Conservation (phyloP, 2,329 filamentous ascomycete genomes). For the Apiospora hydei region DNA sequence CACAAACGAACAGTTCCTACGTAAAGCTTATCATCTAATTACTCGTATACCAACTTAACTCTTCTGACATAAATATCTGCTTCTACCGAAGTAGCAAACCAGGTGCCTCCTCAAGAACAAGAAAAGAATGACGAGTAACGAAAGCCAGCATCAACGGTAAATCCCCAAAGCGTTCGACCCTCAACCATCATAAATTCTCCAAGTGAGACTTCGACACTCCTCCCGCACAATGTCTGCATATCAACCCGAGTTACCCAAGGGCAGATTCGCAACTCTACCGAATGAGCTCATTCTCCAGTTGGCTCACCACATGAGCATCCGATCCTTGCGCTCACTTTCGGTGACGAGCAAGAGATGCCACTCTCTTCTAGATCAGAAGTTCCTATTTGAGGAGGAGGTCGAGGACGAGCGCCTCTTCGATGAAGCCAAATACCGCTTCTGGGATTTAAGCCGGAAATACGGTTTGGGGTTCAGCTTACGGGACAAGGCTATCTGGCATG, state of each 20-base stretch:
- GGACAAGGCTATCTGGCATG: not conserved
- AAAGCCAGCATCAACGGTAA: too few relatives aligned
- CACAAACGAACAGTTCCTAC: too few relatives aligned
- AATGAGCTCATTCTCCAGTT: not conserved
- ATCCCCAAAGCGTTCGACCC: too few relatives aligned
- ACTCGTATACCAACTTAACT: too few relatives aligned
- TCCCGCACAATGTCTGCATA: too few relatives aligned
- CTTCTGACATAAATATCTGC: too few relatives aligned
- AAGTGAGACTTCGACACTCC: too few relatives aligned
- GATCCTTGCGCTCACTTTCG: not conserved
- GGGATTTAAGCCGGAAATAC: not conserved
- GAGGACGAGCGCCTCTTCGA: not conserved
- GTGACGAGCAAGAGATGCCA: not conserved
- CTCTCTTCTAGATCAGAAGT: not conserved
- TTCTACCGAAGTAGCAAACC: too few relatives aligned
- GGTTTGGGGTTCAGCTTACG: not conserved
- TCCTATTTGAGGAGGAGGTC: not conserved
- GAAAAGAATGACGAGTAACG: too few relatives aligned
- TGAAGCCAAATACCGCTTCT: not conserved
- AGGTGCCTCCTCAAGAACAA: too few relatives aligned
- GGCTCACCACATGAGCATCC: not conserved
- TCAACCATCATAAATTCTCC: too few relatives aligned
- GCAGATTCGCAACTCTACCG: not conserved
- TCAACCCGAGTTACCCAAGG: not conserved
- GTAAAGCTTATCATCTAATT: too few relatives aligned